Conservation (phyloP, 2,329 filamentous ascomycete genomes). For the Domatiomyces catenatus region DNA sequence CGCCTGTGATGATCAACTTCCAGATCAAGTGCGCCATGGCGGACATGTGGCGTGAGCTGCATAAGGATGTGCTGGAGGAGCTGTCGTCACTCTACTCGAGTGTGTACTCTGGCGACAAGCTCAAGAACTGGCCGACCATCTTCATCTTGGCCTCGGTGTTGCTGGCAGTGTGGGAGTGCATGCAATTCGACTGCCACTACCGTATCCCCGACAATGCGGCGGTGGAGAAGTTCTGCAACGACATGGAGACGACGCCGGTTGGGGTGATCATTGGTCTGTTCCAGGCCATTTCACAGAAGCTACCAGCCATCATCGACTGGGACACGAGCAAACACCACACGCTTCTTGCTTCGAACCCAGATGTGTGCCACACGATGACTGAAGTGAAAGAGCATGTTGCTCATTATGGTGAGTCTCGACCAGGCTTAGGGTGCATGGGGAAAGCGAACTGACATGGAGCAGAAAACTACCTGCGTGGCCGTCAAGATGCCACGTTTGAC, state of each 20-base stretch:
- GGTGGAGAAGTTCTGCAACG: conserved; percentile 85
- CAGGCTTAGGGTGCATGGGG: conserved; percentile 1
- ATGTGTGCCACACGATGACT: conserved; percentile 90
- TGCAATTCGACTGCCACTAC: conserved; percentile 98
- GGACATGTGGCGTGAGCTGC: conserved; percentile 94
- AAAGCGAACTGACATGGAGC: conserved; percentile 28
- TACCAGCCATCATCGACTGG: conserved; percentile 86
- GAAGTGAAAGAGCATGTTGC: conserved; percentile 85
- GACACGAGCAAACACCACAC: conserved; percentile 83
- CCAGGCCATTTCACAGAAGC: conserved; percentile 93
- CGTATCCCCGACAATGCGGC: conserved; percentile 68
- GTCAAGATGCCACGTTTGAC: conserved; percentile 70
- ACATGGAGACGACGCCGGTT: conserved; percentile 93
- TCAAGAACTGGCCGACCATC: conserved; percentile 98
- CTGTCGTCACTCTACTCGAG: conserved; percentile 87
- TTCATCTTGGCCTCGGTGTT: conserved; percentile 93
- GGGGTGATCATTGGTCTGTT: conserved; percentile 94
- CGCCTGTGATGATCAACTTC: conserved; percentile 98
- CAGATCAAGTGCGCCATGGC: conserved; percentile 95
- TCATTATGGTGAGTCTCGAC: conserved; percentile 63
- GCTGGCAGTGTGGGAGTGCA: conserved; percentile 91
- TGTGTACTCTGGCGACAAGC: conserved; percentile 89
- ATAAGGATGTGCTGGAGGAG: conserved; percentile 91
- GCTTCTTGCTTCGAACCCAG: conserved; percentile 74
- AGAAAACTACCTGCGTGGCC: conserved; percentile 77